Percentiles rank a stretch among this genome's conserved stretches.
These are phyloP conservation scores for Prunus mongolica DNA, from an alignment of 306 rosid species.

Conservation along the genomic window DNA sequence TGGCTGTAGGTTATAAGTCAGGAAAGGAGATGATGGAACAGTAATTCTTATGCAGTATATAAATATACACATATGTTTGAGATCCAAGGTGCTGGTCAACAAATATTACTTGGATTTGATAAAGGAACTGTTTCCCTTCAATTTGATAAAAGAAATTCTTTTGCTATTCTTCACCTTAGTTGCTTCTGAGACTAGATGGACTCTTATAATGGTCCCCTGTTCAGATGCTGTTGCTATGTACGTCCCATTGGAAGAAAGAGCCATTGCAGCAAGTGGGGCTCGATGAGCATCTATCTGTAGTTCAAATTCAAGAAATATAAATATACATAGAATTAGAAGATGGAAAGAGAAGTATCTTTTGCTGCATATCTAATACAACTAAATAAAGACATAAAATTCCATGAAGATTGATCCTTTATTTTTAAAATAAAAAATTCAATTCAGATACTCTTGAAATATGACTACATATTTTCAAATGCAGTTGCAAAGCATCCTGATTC, in stretches of 20 bases:
- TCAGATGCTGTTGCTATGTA: constrained; percentile 97
- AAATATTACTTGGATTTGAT: too few species aligned
- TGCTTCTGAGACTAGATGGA: constrained; percentile 86
- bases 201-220: constrained; percentile 93
- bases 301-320: constrained; percentile 18
- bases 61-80: background rate
- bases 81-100: background rate
- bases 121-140: background rate
- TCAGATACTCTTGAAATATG: constrained; percentile 2
- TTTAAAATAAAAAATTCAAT: constrained; percentile 10
- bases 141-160: background rate
- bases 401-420: constrained; percentile 1
- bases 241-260: constrained; percentile 78
- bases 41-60: background rate
- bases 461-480: background rate
- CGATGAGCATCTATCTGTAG: constrained; percentile 90
- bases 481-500: background rate
- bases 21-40: background rate
- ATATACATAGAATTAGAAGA: constrained; percentile 8
- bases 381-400: background rate
- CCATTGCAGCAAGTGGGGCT: constrained; percentile 75
- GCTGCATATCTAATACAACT: background rate
- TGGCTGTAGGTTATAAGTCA: background rate
- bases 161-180: constrained; percentile 58
- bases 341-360: background rate